Conservation (phyloP, 257 asterid species). For the Forsythia suspensa region DNA sequence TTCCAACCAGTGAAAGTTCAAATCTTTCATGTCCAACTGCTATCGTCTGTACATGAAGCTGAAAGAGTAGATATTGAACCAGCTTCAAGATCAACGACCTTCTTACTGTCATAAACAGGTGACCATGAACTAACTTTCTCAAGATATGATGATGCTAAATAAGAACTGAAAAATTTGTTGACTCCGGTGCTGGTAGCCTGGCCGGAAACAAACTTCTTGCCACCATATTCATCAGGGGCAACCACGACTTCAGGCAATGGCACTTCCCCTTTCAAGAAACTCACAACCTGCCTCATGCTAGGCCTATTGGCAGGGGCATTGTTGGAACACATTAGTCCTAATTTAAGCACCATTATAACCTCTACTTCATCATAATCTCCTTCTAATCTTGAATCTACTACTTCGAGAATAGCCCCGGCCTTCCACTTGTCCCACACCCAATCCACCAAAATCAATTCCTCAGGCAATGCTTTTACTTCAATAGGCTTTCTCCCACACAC, state of each 20-base stretch:
- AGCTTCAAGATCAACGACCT: slow-evolving; percentile 46
- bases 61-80: slow-evolving; percentile 35
- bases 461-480: slow-evolving; percentile 67
- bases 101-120: slow-evolving; percentile 27
- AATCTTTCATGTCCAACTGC: slow-evolving; percentile 8
- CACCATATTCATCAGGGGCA: slow-evolving; percentile 34
- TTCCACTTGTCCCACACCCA: slow-evolving; percentile 84
- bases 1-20: not conserved
- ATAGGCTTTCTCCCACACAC: slow-evolving; percentile 78
- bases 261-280: slow-evolving; percentile 61
- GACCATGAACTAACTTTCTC: slow-evolving; percentile 51
- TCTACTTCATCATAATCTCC: slow-evolving; percentile 49
- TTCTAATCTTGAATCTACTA: slow-evolving; percentile 49
- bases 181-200: slow-evolving; percentile 3
- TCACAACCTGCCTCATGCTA: slow-evolving; percentile 54
- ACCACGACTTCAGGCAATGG: slow-evolving; percentile 37
- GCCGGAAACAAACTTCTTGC: slow-evolving; percentile 18
- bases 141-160: slow-evolving; percentile 44
- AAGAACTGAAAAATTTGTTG: slow-evolving; percentile 41
- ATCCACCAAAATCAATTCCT: slow-evolving; percentile 65
- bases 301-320: slow-evolving; percentile 55
- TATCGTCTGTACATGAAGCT: slow-evolving; percentile 17
- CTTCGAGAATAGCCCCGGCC: slow-evolving; percentile 44
- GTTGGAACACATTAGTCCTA: slow-evolving; percentile 75
- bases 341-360: slow-evolving; percentile 50